These are phyloP conservation scores for Nigrospora osmanthi DNA, from an alignment of 2,329 filamentous ascomycete genomes.

Conservation along the genomic window DNA sequence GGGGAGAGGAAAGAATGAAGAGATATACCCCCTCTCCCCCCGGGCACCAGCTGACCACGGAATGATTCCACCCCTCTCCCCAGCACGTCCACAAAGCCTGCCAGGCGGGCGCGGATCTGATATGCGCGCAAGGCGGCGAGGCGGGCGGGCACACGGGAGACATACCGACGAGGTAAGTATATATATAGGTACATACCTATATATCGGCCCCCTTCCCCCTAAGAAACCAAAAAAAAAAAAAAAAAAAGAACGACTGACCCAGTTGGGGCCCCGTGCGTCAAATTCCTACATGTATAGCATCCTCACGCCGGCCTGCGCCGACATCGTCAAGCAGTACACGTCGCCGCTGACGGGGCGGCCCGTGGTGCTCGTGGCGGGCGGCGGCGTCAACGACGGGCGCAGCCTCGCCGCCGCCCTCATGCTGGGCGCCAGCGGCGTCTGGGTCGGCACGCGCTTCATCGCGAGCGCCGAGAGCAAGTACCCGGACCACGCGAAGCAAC, in stretches of 20 bases:
- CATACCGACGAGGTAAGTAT: conserved; percentile 45
- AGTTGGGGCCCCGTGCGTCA: no score
- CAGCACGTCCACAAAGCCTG: conserved; percentile 7
- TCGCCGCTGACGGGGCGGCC: conserved; percentile 76
- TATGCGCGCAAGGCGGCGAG: conserved; percentile 95
- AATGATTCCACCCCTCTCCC: no score
- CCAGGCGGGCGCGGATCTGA: conserved; percentile 70
- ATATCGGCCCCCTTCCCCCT: no score
- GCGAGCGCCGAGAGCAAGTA: conserved; percentile 6
- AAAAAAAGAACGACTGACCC: no score
- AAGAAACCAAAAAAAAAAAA: no score
- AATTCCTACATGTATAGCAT: no score
- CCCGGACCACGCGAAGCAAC: conserved; percentile 3
- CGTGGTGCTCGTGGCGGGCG: conserved; percentile 84
- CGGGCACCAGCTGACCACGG: no score
- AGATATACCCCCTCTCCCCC: no score
- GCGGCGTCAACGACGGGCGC: conserved; percentile 86
- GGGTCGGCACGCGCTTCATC: conserved; percentile 93
- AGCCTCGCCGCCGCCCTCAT: conserved; percentile 83
- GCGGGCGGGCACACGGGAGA: conserved; percentile 91
- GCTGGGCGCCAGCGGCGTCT: conserved; percentile 83
- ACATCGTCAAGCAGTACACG: conserved; percentile 67
- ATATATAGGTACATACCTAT: no score
- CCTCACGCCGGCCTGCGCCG: conserved; percentile 82
- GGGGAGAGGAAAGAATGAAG: no score